Conservation (phyloP, 1,139 yeast species). For the Geotrichum restrictum region DNA sequence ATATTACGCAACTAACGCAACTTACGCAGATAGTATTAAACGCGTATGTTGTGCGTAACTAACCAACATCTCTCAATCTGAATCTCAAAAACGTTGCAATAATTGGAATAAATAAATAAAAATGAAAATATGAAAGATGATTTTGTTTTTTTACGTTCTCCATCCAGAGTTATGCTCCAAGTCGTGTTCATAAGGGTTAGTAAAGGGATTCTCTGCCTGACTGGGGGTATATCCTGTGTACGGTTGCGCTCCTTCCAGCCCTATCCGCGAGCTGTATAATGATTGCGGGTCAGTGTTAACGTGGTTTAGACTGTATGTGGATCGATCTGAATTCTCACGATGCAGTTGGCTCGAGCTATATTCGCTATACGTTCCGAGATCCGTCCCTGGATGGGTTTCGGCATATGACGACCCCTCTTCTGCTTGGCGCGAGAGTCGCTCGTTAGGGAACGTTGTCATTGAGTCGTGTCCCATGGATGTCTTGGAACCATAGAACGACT, state of each 20-base stretch:
- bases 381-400: not conserved
- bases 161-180: too few species aligned
- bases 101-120: too few species aligned
- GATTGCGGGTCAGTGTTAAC: too few species aligned
- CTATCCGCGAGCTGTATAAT: too few species aligned
- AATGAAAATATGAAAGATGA: not conserved
- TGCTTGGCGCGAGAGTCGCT: constrained; percentile 1
- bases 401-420: not conserved
- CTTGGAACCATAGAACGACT: not conserved
- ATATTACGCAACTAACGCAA: too few species aligned
- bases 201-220: not conserved
- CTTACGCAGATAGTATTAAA: too few species aligned
- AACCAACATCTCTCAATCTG: too few species aligned
- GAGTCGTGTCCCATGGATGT: not conserved
- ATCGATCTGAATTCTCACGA: not conserved
- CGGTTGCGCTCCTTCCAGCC: not conserved
- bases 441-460: constrained; percentile 1
- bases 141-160: not conserved
- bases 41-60: too few species aligned
- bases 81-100: too few species aligned
- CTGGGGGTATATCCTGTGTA: constrained; percentile 2
- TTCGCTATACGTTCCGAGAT: constrained; percentile 1
- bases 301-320: too few species aligned
- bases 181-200: not conserved
- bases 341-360: not conserved